Conservation (phyloP, 1,139 yeast species). For the Kluyveromyces sp. region DNA sequence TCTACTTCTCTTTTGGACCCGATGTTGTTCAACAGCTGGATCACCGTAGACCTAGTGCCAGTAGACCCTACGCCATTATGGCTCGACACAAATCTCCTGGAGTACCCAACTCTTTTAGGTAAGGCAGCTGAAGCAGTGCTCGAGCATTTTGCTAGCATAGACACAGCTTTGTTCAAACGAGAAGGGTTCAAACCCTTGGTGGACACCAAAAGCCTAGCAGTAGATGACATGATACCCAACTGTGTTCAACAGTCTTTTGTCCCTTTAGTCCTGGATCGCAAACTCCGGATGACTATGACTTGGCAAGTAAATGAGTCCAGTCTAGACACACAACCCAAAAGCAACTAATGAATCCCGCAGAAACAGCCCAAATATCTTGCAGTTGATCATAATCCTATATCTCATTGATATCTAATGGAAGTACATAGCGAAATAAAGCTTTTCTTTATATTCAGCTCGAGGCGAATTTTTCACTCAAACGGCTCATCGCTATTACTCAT, state of each 20-base stretch:
- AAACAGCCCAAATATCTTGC: too few species aligned
- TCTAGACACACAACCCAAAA: background rate
- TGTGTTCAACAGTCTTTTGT: too few species aligned
- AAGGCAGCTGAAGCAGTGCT: slow-evolving; percentile 6
- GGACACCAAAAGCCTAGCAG: slow-evolving; percentile 22
- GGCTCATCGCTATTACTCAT: background rate
- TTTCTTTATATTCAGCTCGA: background rate
- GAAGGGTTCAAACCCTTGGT: slow-evolving; percentile 20
- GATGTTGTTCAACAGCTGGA: slow-evolving; percentile 87
- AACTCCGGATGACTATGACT: background rate
- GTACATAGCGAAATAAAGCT: slow-evolving; percentile 3
- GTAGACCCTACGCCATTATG: slow-evolving; percentile 26
- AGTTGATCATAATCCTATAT: too few species aligned
- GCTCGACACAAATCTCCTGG: slow-evolving; percentile 20
- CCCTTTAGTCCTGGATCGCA: background rate
- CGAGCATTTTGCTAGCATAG: slow-evolving; percentile 14
- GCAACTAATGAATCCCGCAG: too few species aligned
- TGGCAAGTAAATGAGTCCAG: background rate
- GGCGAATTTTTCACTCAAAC: background rate
- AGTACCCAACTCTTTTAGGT: slow-evolving; percentile 22
- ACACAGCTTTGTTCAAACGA: slow-evolving; percentile 16
- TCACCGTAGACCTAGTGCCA: slow-evolving; percentile 81
- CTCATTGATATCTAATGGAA: slow-evolving; percentile 5
- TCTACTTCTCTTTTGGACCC: slow-evolving; percentile 97
- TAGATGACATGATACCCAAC: slow-evolving; percentile 5